phyloP scores from a whole-genome alignment of 148 eudicot species.

The Camellia japonica region DNA sequence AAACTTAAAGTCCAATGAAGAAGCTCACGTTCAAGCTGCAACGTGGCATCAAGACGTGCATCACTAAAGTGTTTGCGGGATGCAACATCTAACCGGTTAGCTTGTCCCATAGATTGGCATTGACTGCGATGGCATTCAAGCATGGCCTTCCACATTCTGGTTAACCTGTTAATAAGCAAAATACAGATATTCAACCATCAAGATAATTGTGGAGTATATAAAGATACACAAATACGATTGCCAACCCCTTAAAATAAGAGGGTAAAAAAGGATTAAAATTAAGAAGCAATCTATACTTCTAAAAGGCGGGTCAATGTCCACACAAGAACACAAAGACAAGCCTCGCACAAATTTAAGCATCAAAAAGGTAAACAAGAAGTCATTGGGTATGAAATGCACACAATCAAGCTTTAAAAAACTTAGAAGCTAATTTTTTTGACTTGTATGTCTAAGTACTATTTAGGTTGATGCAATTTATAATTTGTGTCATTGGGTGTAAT shows the following conservation, averaged over 20 bases:
- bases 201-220: not conserved
- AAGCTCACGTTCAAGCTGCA: slow-evolving; percentile 68
- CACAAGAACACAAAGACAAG: not conserved
- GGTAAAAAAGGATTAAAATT: not conserved
- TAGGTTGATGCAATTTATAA: too few relatives aligned
- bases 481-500: too few relatives aligned
- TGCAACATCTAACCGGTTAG: slow-evolving; percentile 66
- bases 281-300: not conserved
- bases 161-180: slow-evolving; percentile 45
- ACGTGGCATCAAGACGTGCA: slow-evolving; percentile 67
- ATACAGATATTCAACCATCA: slow-evolving; percentile 1
- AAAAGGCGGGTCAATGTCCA: not conserved
- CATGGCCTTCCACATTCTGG: slow-evolving; percentile 88
- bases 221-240: not conserved
- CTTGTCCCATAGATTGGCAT: slow-evolving; percentile 69
- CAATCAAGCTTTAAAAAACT: too few relatives aligned
- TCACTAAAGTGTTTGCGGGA: slow-evolving; percentile 55
- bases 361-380: too few relatives aligned
- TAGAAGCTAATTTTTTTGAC: too few relatives aligned
- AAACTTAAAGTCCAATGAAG: slow-evolving; percentile 71
- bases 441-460: too few relatives aligned
- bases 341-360: too few relatives aligned
- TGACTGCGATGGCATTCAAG: slow-evolving; percentile 86
- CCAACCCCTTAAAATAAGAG: not conserved
- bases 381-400: too few relatives aligned